Evolutionary conservation across 208 protist species (phyloP).

Genomic region (Trichomonas vaginalis): DNA sequence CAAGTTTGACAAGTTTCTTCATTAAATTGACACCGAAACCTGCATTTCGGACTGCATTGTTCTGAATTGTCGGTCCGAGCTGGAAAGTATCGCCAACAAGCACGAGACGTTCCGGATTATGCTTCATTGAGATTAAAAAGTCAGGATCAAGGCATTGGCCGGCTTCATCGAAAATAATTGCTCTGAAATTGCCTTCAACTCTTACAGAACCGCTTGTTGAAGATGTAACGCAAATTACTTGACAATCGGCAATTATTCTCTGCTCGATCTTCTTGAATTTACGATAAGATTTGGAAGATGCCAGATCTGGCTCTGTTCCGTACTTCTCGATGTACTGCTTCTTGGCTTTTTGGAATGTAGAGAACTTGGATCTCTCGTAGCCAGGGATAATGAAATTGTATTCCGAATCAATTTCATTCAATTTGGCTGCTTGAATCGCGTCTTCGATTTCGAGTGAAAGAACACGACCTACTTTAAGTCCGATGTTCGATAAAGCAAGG

Average conservation of each 20-base stretch:
- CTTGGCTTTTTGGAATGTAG: background rate
- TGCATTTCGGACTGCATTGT: conserved; percentile 61
- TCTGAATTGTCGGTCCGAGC: conserved; percentile 79
- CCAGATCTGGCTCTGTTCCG: background rate
- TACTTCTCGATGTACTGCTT: background rate
- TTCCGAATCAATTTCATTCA: background rate
- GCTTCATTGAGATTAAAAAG: conserved; percentile 73
- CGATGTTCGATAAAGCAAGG: background rate
- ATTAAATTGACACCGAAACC: conserved; percentile 74
- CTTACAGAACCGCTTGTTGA: background rate
- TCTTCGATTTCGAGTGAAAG: background rate
- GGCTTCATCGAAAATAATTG: conserved; percentile 85
- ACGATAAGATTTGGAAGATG: background rate
- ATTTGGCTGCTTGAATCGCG: background rate
- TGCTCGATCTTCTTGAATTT: background rate
- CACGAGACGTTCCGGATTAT: conserved; percentile 59
- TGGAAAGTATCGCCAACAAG: conserved; percentile 83
- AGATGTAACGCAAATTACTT: background rate
- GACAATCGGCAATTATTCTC: background rate
- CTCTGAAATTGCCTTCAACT: conserved; percentile 45
- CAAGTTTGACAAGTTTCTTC: conserved; percentile 70
- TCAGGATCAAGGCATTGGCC: conserved; percentile 83
- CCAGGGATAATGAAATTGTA: background rate
- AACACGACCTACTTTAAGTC: background rate
- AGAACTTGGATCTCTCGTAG: background rate